Evolutionary conservation across 1,139 yeast species (phyloP), one percentile per base, ranked within the genome.

Genomic region (Taiozyma sp.): DNA sequence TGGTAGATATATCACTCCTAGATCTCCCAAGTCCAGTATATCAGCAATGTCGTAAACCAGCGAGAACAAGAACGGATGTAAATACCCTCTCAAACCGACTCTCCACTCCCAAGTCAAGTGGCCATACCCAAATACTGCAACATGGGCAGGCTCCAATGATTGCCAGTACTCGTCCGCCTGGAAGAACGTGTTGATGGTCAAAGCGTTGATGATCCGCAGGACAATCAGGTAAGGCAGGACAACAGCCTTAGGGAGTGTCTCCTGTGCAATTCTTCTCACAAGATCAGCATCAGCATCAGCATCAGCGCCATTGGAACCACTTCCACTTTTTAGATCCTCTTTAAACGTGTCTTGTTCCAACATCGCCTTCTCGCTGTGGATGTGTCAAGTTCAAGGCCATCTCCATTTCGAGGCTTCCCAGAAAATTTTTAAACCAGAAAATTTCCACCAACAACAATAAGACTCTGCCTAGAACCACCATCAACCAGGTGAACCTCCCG

Each of bases 91-190:
- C 10, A 95, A 69, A 2, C 82, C 84, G 47, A 76, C 73, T 37
- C 71, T 64, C 99, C 99, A 95, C 68, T 95, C 99, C 99, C 99
- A 95, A 0, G 99, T 90, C 45, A 83, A 64, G 60, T 83, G 81
- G 0, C 99, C 99, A 55, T 83, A 85, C 1, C 95, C 93, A 65
- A 76, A 90, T 0, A 84, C 85, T 29, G 75, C 70, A 11, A 64
- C 55, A 66, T 91, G 96, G 0, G 99, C 99, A 0, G 97, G 97
- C 63, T 95, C 99, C 44, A 95, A 70, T 0, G 93, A 75, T 68
- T 95, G 99, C 81, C 85, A 95, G 69, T 76, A 95, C 67, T 95
- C 99, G 67, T 95, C 99, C 0, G 99, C 95, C 66, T 95, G 99
- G 69, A 93, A 93, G 64, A 82, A 95, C 0, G 98, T 89, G 52